phyloP scores from a whole-genome alignment of 441 rosid genomes.

The Gossypium lobatum region DNA sequence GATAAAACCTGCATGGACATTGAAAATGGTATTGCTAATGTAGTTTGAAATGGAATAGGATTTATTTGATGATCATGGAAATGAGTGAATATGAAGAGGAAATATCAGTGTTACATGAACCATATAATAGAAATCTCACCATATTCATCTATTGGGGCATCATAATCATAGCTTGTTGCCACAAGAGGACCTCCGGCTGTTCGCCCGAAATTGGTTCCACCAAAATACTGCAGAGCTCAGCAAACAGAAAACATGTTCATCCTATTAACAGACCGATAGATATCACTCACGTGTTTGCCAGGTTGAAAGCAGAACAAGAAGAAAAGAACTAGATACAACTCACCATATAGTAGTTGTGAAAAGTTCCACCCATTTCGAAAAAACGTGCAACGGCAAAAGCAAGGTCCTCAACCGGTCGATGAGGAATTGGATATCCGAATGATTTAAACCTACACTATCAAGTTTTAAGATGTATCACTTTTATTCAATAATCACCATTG shows the following conservation, averaged over 20 bases:
- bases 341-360: slow-evolving; percentile 73
- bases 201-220: slow-evolving; percentile 71
- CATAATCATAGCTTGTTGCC: slow-evolving; percentile 71
- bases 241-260: background rate
- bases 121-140: slow-evolving; percentile 29
- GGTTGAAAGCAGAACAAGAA: background rate
- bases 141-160: slow-evolving; percentile 69
- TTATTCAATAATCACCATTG: background rate
- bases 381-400: slow-evolving; percentile 69
- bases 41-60: background rate
- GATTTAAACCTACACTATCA: slow-evolving; percentile 45
- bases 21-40: background rate
- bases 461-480: background rate
- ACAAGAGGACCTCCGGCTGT: slow-evolving; percentile 63
- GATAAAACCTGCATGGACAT: slow-evolving; percentile 40
- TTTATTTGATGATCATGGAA: background rate
- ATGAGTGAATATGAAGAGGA: background rate
- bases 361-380: slow-evolving; percentile 62
- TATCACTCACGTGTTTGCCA: background rate
- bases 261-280: background rate
- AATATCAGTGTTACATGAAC: background rate
- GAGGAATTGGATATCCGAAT: slow-evolving; percentile 61
- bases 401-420: slow-evolving; percentile 66
- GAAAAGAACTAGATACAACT: slow-evolving; percentile 6
- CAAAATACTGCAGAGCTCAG: slow-evolving; percentile 50